A percentile compares a stretch with the other conserved stretches of the same genome.
Evolutionary conservation across 2,329 filamentous ascomycete genomes (phyloP).

Genomic region (Diaporthe longicolla): DNA sequence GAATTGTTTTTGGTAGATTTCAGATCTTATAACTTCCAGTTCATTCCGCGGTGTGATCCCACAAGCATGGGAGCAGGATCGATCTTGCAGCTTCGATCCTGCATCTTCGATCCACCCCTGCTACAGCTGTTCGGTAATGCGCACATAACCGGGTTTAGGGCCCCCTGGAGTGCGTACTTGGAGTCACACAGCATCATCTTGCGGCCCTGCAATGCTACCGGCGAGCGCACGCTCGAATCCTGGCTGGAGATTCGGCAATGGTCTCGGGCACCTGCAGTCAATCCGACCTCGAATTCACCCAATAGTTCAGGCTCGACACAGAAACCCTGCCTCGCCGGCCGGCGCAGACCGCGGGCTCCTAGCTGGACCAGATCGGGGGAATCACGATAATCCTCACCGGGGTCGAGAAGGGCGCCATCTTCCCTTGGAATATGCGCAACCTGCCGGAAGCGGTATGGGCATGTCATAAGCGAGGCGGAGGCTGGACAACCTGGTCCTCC

Average conservation of each 20-base stretch:
- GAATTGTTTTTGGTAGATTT: not conserved
- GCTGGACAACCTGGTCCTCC: not conserved
- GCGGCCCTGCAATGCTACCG: conserved; percentile 10
- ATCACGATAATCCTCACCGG: conserved; percentile 15
- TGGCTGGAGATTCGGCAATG: conserved; percentile 20
- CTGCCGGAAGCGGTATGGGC: not conserved
- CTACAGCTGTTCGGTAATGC: conserved; percentile 1
- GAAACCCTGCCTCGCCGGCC: conserved; percentile 29
- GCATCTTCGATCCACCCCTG: conserved; percentile 17
- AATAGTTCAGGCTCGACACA: not conserved
- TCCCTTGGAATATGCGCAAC: not conserved
- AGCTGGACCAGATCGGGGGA: not conserved
- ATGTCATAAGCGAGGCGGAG: conserved; percentile 18
- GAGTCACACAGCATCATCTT: conserved; percentile 18
- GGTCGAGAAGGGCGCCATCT: not conserved
- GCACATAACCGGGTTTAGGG: not conserved
- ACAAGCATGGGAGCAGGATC: conserved; percentile 19
- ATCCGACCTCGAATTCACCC: not conserved
- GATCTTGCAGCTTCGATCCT: not conserved
- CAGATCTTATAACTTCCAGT: not conserved
- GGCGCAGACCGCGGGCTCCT: conserved; percentile 21
- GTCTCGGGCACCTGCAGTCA: conserved; percentile 32
- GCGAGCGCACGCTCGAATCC: conserved; percentile 4
- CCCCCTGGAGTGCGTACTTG: not conserved
- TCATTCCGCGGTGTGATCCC: not conserved